Base-by-base conservation (phyloP, 257 asterid species). In the Fraxinus pennsylvanica region DNA sequence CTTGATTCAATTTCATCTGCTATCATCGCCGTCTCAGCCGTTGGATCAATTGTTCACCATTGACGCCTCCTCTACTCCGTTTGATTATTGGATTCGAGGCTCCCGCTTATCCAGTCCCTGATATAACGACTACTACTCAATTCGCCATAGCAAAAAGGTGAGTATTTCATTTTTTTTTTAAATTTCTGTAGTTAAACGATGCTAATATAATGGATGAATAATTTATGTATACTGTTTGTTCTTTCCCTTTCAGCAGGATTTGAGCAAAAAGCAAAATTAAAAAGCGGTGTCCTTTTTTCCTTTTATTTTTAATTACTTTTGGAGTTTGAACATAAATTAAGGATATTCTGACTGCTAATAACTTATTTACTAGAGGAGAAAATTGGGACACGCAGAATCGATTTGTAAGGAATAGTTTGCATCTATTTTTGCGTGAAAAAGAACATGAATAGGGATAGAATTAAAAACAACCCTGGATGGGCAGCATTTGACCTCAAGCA, bases 401-500 rank as follows among this genome's bases (percentile, higher is more conserved):
- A 63, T 63, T 6, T 63, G 19, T 63, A 63, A 63, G 35, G 32
- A 30, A 50, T 67, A 57, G 57, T 68, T 80, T 68, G 54, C 25
- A 52, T 74, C 70, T 27, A 65, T 45, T 68, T 65, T 66, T 14
- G 32, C 71, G 69, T 29, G 52, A 45, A 22, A 52, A 71, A 68
- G 82, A 72, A 72, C 76, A 85, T 82, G 89, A 83, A 85, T 33
- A 75, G 68, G 85, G 77, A 80, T 80, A 87, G 84, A 85, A 85
- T 81, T 80, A 86, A 85, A 63, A 81, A 84, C 78, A 67, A 79
- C n/a, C 83, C 90, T 10, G 99, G 99, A 76, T 95, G 98, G 99
- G 88, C 88, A 59, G 94, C 89, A 61, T 95, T 95, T 86, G 96
- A 91, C 84, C 92, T 84, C 45, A 81, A 88, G 78, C 92, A 91